These are phyloP conservation scores for Cryptococcus hybrid DNA, from an alignment of 1,284 basidiomycete species.

Conservation along the genomic window DNA sequence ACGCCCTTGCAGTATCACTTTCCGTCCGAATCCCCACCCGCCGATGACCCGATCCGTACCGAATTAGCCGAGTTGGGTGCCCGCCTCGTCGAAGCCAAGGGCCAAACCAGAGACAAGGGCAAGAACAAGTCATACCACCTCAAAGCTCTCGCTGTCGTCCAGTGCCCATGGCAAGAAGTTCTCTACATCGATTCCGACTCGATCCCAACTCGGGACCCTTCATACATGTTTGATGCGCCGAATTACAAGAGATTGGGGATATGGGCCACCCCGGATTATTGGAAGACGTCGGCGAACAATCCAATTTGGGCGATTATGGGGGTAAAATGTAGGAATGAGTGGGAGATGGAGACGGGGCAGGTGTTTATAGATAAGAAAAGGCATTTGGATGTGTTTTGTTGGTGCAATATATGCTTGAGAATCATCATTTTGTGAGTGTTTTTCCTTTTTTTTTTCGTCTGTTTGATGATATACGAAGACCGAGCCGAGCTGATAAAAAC, in stretches of 20 bases:
- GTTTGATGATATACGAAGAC: constrained; percentile 1
- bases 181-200: constrained; percentile 54
- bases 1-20: constrained; percentile 45
- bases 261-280: constrained; percentile 47
- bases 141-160: constrained; percentile 53
- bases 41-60: constrained; percentile 37
- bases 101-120: constrained; percentile 39
- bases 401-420: constrained; percentile 51
- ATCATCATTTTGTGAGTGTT: constrained; percentile 36
- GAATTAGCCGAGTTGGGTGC: constrained; percentile 46
- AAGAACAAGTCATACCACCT: constrained; percentile 52
- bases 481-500: neutral
- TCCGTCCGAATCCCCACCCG: constrained; percentile 46
- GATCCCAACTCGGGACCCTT: constrained; percentile 49
- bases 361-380: constrained; percentile 53
- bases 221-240: constrained; percentile 51
- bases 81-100: constrained; percentile 44
- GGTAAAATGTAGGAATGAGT: constrained; percentile 55
- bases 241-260: constrained; percentile 48
- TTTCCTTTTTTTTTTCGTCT: neutral
- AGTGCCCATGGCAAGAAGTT: constrained; percentile 51
- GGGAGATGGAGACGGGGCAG: constrained; percentile 55
- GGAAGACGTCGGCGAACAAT: constrained; percentile 50
- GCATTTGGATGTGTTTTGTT: constrained; percentile 32
- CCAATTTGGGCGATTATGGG: constrained; percentile 54